A percentile compares a stretch with the other conserved stretches of the same genome.
These are phyloP conservation scores for Boletellus emodensis DNA, from an alignment of 768 basidiomycete genomes.

Conservation along the genomic window DNA sequence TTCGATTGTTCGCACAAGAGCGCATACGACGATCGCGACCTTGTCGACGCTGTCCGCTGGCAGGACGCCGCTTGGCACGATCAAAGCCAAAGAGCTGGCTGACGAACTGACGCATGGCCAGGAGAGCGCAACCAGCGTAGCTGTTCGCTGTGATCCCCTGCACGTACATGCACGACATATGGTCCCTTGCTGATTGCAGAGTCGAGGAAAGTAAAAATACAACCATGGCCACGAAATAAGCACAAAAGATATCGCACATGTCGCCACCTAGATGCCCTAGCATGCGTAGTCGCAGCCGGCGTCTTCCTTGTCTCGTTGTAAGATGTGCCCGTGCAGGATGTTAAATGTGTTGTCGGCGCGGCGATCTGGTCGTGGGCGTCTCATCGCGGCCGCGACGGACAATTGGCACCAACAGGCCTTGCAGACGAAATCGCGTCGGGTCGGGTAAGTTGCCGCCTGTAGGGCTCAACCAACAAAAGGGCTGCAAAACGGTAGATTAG, in stretches of 20 bases:
- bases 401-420: no score
- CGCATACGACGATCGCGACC: slow-evolving; percentile 30
- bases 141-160: not conserved
- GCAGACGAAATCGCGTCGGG: no score
- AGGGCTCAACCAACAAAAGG: no score
- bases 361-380: no score
- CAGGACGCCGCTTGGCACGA: slow-evolving; percentile 43
- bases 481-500: no score
- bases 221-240: no score
- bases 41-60: slow-evolving; percentile 12
- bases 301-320: not conserved
- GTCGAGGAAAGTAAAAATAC: no score
- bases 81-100: slow-evolving; percentile 73
- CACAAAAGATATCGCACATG: no score
- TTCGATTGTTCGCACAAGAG: slow-evolving; percentile 34
- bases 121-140: not conserved
- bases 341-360: not conserved
- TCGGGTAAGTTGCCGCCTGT: no score
- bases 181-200: not conserved
- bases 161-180: not conserved
- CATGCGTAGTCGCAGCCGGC: not conserved
- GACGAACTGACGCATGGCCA: slow-evolving; percentile 7
- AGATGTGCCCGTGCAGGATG: not conserved
- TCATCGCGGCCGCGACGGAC: no score
- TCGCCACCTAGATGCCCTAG: slow-evolving; percentile 10